phyloP scores from a whole-genome alignment of 306 rosid genomes.

The Trifolium dubium region DNA sequence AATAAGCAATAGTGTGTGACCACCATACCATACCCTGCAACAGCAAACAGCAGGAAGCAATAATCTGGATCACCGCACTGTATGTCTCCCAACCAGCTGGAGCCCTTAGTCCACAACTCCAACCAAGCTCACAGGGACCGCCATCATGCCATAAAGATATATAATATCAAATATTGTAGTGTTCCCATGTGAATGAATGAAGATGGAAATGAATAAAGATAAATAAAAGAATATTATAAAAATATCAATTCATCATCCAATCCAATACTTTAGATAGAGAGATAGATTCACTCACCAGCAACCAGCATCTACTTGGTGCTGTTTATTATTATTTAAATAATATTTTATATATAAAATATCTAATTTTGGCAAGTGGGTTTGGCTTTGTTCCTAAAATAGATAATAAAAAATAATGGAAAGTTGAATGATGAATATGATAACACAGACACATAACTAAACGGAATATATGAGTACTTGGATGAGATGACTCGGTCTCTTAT shows the following conservation, averaged over 20 bases:
- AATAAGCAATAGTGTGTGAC: constrained; percentile 36
- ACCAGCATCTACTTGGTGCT: background rate
- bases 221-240: constrained; percentile 11
- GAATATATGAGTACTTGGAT: background rate
- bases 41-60: constrained; percentile 28
- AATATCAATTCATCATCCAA: constrained; percentile 15
- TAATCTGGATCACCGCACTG: constrained; percentile 48
- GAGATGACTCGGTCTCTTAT: too few relatives aligned
- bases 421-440: background rate
- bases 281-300: constrained; percentile 17
- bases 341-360: background rate
- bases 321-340: background rate
- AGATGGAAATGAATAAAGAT: constrained; percentile 15
- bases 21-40: constrained; percentile 26
- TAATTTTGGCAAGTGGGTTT: constrained; percentile 40
- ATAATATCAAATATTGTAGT: constrained; percentile 35
- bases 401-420: constrained; percentile 35
- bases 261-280: background rate
- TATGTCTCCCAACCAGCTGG: constrained; percentile 27
- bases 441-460: background rate
- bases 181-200: constrained; percentile 50
- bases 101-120: constrained; percentile 8
- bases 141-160: constrained; percentile 44
- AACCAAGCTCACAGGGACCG: constrained; percentile 46
- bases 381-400: constrained; percentile 40